Evolutionary conservation across 148 eudicot species (phyloP), one percentile per base, ranked within the genome.

Genomic region (Hydrangea macrophylla): DNA sequence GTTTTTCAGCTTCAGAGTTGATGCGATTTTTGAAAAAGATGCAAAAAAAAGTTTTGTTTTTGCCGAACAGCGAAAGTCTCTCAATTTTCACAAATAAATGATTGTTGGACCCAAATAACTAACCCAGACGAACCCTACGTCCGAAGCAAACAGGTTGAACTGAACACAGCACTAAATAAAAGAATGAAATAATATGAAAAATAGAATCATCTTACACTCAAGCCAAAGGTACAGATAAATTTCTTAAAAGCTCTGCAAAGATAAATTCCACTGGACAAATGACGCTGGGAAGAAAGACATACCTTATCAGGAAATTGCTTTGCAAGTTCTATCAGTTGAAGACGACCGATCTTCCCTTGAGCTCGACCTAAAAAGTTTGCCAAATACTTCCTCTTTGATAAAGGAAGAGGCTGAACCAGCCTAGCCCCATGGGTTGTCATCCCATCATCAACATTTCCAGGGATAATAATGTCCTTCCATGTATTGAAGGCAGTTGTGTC

Each of bases 391-490:
- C 96, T 75, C 73, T 72, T 81, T 64, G 95, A 81, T 62, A 93
- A 75, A 54, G 96, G 95, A 78, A 93, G 75, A 77, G 96, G 89
- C 70, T 84, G 83, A 32, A 80, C 90, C 51, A 86, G 61, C 45
- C 79, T 79, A 65, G 77, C 80, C 54, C 84, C 83, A 65, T 68
- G 70, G 55, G 51, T 65, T 20, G 96, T 90, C 90, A 93, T 90
- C 60, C 84, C 92, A 79, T 90, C 96, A 72, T 93, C 92, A 82
- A 93, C 88, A 71, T 93, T 93, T 24, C 98, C 98, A 44, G 98
- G 98, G 75, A 93, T 86, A 51, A 93, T 90, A 24, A 93, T 84
- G 76, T 93, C 95, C 76, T 93, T 90, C 98, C 96, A 90, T 39
- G 98, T 93, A 77, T 86, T 90, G 24, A 90, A 93, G 24, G 96